Evolutionary conservation across 1,284 basidiomycete species (phyloP).

Genomic region (Ceratobasidium sp.): DNA sequence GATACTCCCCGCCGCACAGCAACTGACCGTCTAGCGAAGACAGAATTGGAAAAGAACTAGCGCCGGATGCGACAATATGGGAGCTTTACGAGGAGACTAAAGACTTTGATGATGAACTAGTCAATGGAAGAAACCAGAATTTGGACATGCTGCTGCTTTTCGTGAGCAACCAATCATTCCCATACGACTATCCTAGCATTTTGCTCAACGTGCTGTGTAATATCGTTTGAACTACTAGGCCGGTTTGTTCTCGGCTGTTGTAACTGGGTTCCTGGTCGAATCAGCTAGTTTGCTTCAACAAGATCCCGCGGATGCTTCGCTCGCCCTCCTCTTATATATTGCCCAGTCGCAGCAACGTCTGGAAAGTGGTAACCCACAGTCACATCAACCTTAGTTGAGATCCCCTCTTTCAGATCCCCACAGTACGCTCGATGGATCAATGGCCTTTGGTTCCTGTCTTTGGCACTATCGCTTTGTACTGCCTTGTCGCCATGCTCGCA

Average conservation of each 20-base stretch:
- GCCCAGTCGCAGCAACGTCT: constrained; percentile 3
- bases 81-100: neutral
- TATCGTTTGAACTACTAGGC: neutral
- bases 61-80: neutral
- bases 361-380: neutral
- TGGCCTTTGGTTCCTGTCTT: too few relatives aligned
- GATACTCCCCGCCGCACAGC: neutral
- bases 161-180: neutral
- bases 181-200: neutral
- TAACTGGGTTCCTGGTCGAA: neutral
- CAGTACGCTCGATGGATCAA: neutral
- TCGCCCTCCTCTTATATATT: neutral
- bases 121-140: neutral
- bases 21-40: neutral
- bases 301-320: neutral
- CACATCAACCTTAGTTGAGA: neutral
- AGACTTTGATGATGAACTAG: neutral
- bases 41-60: neutral
- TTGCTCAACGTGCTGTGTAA: neutral
- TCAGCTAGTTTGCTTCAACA: neutral
- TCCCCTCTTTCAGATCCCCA: neutral
- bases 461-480: neutral
- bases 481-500: neutral
- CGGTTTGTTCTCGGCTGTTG: too few relatives aligned
- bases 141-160: neutral